Evolutionary conservation across 169 alveolate genomes (phyloP), one percentile per base, ranked within the genome.

Genomic region (Plasmodium inui): DNA sequence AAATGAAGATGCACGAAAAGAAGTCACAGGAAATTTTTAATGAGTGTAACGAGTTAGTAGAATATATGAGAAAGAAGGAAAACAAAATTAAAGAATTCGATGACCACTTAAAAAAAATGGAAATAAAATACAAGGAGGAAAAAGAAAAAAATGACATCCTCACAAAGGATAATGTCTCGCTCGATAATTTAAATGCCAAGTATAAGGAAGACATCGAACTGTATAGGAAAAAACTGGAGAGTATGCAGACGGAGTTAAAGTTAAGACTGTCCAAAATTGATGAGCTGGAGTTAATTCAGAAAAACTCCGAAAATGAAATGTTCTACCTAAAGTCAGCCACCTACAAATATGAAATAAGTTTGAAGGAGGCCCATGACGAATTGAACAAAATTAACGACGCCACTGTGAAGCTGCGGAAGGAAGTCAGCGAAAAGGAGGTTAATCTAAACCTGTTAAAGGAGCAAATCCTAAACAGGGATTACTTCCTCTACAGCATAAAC

Each of bases 331-430:
- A 91, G 73, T 80, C 95, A 73, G 95, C 91, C 61, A 82, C 95
- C 28, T 82, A 91, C 78, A 91, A 78, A 61, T 70, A 70, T 91
- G 95, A 91, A 70, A 72, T 82, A 10, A 91, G 50, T 82, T 76
- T 91, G 61, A 91, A 91, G 61, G 95, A 91, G 61, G 91, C 95
- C 7, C 95, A 91, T 82, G 92, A 91, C 74, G 95, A 91, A 22
- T 81, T 91, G 67, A 91, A 91, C 34, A 41, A 46, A 81, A 91
- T 55, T 9, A 91, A 73, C 50, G 95, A 91, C 10, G 32, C 28
- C 17, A 81, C 67, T 2, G 41, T 70, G 6, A 67, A 72, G 57
- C 32, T 81, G 67, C 22, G 76, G 41, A 91, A 81, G 44, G 92
- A 91, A 41, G 14, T 82, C 22, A 12, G 41, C 22, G 95, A 91